Evolutionary conservation across 768 basidiomycete genomes (phyloP), one percentile per base, ranked within the genome.

Genomic region (Lentinula aciculospora): DNA sequence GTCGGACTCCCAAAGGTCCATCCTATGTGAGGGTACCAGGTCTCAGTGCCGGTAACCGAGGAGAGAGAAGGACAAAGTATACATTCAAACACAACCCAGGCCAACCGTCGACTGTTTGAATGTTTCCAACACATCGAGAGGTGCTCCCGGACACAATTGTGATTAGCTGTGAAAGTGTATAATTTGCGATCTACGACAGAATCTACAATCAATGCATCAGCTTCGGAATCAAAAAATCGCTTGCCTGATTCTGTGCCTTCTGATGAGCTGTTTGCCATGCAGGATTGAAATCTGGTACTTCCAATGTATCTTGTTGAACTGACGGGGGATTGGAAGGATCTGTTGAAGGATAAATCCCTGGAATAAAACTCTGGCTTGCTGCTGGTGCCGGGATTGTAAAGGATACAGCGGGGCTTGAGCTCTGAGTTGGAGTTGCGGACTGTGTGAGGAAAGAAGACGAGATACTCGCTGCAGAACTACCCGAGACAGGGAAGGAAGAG

Each of bases 1-100:
- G 74, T 48, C 94, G 87, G n/a, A 95, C 83, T 2, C 93, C 93
- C 1, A 91, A 75, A 2, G 90, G 90, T 17, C 85, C 83, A 62
- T 89, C 62, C 61, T 61, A 25, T 10, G 58, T 25, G 21, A 28
- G 27, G 3, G 15, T 3, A 2, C 7, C 50, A 3, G 32, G 32
- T 27, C n/a, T 49, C 7, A 19, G 25, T 42, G n/a, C 17, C 23
- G 23, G 17, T 10, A 9, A 12, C 3, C 40, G 28, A 45, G 19
- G 28, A 17, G n/a, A 9, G 32, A 10, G n/a, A 46, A 46, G 10
- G 25, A 23, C 29, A 5, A 34, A 10, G 60, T 72, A 1, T 25
- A 81, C 84, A 71, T 90, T 82, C 21, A 91, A 79, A 67, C 89
- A 91, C 19, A 90, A 72, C 25, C 89, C 87, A 0, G 85, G 85